Evolutionary conservation across 371 early-diverging fungal genomes (phyloP).

Genomic region (Mucor sp.): DNA sequence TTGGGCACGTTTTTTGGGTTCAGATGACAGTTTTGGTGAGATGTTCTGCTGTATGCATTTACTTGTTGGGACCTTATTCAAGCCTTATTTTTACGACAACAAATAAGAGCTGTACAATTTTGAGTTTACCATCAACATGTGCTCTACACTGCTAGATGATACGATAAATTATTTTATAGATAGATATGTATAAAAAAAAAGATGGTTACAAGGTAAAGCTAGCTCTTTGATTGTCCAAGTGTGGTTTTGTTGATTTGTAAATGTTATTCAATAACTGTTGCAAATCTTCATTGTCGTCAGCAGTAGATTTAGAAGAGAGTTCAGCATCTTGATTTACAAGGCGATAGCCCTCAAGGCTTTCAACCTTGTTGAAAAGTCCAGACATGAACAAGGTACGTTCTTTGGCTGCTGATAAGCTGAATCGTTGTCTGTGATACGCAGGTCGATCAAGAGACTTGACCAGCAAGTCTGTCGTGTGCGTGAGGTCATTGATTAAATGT

Average conservation of each 20-base stretch:
- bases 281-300: constrained; percentile 21
- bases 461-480: constrained; percentile 52
- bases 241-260: constrained; percentile 24
- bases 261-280: constrained; percentile 29
- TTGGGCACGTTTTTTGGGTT: no score
- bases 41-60: no score
- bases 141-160: no score
- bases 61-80: no score
- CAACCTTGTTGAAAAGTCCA: constrained; percentile 32
- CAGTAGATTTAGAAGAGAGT: background rate
- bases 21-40: no score
- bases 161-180: background rate
- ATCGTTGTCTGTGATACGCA: constrained; percentile 19
- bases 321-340: constrained; percentile 40
- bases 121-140: no score
- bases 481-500: constrained; percentile 46
- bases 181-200: no score
- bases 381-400: constrained; percentile 7
- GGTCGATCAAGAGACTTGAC: constrained; percentile 50
- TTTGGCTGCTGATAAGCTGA: constrained; percentile 14
- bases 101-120: no score
- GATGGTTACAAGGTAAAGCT: constrained; percentile 17
- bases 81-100: no score
- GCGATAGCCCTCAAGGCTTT: constrained; percentile 31
- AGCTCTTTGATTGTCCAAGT: constrained; percentile 41